Percentiles rank a stretch among this genome's conserved stretches.
Conservation (phyloP, 345 rosid species). For the Nephelium lappaceum region DNA sequence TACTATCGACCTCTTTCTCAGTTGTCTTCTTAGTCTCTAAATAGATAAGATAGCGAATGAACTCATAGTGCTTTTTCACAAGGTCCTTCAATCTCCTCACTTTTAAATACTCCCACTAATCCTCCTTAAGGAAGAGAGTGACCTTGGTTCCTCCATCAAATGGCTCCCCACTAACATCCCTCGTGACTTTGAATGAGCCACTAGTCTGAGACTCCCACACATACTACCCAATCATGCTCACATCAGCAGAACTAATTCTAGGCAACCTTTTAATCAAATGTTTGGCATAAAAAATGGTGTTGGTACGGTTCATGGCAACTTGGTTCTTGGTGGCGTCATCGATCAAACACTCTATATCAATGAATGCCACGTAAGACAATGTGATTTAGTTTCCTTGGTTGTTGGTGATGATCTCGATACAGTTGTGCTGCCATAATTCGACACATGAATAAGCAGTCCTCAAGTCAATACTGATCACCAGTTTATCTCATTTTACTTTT, state of each 20-base stretch:
- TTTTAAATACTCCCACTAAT: slow-evolving; percentile 53
- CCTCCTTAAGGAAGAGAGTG: slow-evolving; percentile 52
- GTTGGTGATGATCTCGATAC: slow-evolving; percentile 61
- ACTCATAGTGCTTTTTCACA: slow-evolving; percentile 59
- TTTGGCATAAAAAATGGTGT: slow-evolving; percentile 57
- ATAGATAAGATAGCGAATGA: slow-evolving; percentile 57
- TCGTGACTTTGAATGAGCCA: slow-evolving; percentile 47
- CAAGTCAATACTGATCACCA: slow-evolving; percentile 54
- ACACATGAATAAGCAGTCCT: slow-evolving; percentile 58
- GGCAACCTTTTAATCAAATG: slow-evolving; percentile 40
- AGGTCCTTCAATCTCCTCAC: slow-evolving; percentile 59
- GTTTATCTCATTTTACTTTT: slow-evolving; percentile 46
- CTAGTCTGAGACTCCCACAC: slow-evolving; percentile 61
- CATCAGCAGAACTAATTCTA: slow-evolving; percentile 30
- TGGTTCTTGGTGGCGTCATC: slow-evolving; percentile 67
- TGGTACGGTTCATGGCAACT: slow-evolving; percentile 59
- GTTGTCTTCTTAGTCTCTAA: slow-evolving; percentile 52
- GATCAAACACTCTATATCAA: slow-evolving; percentile 51
- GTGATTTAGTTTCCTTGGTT: slow-evolving; percentile 54
- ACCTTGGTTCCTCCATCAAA: slow-evolving; percentile 58
- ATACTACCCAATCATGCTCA: slow-evolving; percentile 61
- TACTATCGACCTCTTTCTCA: slow-evolving; percentile 75
- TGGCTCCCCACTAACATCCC: slow-evolving; percentile 48
- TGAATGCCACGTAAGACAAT: slow-evolving; percentile 55
- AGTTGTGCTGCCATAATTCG: slow-evolving; percentile 57